Conservation (phyloP, 257 asterid species). For the Mitragyna speciosa region DNA sequence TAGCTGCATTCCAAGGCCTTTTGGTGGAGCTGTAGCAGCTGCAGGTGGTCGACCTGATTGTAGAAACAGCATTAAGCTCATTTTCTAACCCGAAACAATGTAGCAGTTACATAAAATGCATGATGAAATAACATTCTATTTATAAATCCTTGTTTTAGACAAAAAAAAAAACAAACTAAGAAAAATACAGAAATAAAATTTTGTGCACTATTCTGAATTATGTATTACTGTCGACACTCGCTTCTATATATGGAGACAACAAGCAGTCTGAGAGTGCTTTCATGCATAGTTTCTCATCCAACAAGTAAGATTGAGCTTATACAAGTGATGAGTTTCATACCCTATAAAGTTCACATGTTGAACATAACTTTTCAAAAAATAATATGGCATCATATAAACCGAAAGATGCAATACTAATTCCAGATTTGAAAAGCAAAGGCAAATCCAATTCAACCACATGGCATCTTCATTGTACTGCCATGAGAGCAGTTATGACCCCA, state of each 20-base stretch:
- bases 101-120: not conserved
- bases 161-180: not conserved
- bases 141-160: not conserved
- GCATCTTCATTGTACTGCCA: not conserved
- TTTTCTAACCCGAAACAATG: not conserved
- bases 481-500: not conserved
- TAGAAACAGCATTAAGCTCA: constrained; percentile 15
- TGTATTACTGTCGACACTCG: not conserved
- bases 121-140: not conserved
- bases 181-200: not conserved
- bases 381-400: not conserved
- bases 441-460: not conserved
- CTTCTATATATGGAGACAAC: not conserved
- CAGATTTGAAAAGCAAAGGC: not conserved
- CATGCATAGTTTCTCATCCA: not conserved
- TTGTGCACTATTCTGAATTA: not conserved
- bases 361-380: not conserved
- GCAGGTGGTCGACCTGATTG: constrained; percentile 68
- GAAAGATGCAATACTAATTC: not conserved
- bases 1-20: constrained; percentile 86
- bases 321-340: not conserved
- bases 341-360: not conserved
- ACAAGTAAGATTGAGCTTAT: not conserved
- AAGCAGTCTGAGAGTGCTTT: not conserved
- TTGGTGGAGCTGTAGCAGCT: constrained; percentile 80